Evolutionary conservation across 2,329 filamentous ascomycete genomes (phyloP).

Genomic region (Gremmenia infestans): DNA sequence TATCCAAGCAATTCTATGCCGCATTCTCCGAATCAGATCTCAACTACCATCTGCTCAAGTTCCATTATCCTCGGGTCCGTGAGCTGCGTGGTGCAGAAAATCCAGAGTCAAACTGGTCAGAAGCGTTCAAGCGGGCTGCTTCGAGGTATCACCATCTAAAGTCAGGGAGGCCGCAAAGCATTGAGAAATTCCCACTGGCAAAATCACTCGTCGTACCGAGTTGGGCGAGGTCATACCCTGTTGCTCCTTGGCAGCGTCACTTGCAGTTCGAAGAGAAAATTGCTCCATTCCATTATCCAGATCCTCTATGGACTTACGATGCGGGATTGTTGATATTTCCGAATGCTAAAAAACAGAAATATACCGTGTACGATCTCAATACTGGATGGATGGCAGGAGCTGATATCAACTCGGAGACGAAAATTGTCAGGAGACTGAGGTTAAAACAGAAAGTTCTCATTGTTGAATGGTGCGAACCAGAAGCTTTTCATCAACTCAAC

Average conservation of each 20-base stretch:
- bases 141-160: slow-evolving; percentile 51
- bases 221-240: slow-evolving; percentile 32
- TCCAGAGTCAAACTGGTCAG: slow-evolving; percentile 33
- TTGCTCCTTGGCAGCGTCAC: slow-evolving; percentile 42
- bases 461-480: slow-evolving; percentile 57
- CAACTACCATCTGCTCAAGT: slow-evolving; percentile 43
- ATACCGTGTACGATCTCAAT: slow-evolving; percentile 47
- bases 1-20: slow-evolving; percentile 44
- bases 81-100: slow-evolving; percentile 40
- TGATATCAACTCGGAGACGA: slow-evolving; percentile 46
- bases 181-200: slow-evolving; percentile 42
- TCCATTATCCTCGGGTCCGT: slow-evolving; percentile 47
- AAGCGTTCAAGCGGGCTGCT: slow-evolving; percentile 45
- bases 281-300: slow-evolving; percentile 41
- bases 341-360: slow-evolving; percentile 28
- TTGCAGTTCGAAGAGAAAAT: slow-evolving; percentile 38
- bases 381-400: slow-evolving; percentile 39
- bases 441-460: slow-evolving; percentile 51
- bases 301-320: slow-evolving; percentile 50
- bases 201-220: slow-evolving; percentile 29
- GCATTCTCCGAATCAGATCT: slow-evolving; percentile 46
- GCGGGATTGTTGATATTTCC: slow-evolving; percentile 51
- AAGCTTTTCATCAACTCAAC: slow-evolving; percentile 47
- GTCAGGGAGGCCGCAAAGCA: slow-evolving; percentile 40
- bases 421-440: slow-evolving; percentile 49